Conservation (phyloP, 2,329 filamentous ascomycete species). For the Ophiostoma sp. region DNA sequence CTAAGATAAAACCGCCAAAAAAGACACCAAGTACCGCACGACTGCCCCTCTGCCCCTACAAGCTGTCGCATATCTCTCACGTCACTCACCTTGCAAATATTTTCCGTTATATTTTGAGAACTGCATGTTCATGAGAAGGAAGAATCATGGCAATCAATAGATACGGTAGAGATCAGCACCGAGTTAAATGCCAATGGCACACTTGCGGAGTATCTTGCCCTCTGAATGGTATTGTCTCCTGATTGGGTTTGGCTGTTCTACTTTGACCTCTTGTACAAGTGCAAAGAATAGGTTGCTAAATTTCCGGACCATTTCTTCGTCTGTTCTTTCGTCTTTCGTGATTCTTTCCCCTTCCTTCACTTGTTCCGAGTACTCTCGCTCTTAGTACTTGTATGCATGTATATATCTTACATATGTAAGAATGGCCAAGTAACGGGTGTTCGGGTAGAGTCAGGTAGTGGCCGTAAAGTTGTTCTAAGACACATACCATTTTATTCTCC, state of each 20-base stretch:
- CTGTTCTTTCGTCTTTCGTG: background rate
- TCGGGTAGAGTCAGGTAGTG: background rate
- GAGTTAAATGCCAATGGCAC: background rate
- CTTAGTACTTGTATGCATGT: too few relatives aligned
- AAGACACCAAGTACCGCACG: background rate
- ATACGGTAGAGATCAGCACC: background rate
- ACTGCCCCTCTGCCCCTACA: background rate
- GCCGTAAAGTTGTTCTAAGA: background rate
- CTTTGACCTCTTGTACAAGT: background rate
- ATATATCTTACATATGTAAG: too few relatives aligned
- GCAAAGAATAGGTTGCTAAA: background rate
- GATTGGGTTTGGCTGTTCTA: background rate
- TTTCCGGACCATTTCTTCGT: background rate
- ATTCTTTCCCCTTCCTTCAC: background rate
- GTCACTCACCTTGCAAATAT: background rate
- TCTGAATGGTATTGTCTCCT: background rate
- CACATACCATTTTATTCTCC: background rate
- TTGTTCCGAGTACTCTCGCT: background rate
- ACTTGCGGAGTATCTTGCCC: constrained; percentile 1
- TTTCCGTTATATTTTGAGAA: constrained; percentile 3
- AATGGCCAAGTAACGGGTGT: constrained; percentile 7
- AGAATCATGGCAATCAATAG: background rate
- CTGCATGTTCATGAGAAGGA: background rate
- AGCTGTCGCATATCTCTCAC: background rate
- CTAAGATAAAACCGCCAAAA: background rate